Conservation (phyloP, 371 early-diverging fungal species). For the Capniomyces stellatus region DNA sequence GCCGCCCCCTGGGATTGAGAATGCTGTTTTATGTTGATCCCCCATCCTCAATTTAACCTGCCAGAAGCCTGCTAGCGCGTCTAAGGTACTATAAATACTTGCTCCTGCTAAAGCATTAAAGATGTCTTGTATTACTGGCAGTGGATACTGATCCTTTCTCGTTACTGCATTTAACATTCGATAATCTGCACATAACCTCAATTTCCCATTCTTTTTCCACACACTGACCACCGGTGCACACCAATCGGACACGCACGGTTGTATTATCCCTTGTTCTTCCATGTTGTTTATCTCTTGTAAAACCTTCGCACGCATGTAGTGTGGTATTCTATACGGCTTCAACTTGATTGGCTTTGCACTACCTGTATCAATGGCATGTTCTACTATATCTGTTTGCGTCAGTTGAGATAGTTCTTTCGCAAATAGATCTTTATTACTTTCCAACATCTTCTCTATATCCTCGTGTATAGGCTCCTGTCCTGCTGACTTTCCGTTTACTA, state of each 20-base stretch:
- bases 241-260: constrained; percentile 2
- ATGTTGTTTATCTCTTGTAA: neutral
- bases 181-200: constrained; percentile 14
- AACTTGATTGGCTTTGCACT: neutral
- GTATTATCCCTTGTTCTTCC: neutral
- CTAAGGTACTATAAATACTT: constrained; percentile 23
- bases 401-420: too few species aligned
- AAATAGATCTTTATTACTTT: too few species aligned
- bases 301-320: neutral
- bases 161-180: constrained; percentile 27
- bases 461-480: too few species aligned
- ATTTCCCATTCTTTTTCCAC: constrained; percentile 10
- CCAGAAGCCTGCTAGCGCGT: constrained; percentile 18
- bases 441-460: too few species aligned
- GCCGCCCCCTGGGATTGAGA: constrained; percentile 11
- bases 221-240: constrained; percentile 26
- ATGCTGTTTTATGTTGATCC: constrained; percentile 22
- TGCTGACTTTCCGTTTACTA: too few species aligned
- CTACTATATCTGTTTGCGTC: too few species aligned
- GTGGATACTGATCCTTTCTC: constrained; percentile 15
- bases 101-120: constrained; percentile 9
- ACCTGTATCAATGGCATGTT: neutral
- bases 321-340: neutral
- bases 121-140: constrained; percentile 28
- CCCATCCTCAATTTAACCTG: constrained; percentile 5